Base-by-base conservation (phyloP, 2,329 filamentous ascomycete genomes). In the Pseudogymnoascus destructans region DNA sequence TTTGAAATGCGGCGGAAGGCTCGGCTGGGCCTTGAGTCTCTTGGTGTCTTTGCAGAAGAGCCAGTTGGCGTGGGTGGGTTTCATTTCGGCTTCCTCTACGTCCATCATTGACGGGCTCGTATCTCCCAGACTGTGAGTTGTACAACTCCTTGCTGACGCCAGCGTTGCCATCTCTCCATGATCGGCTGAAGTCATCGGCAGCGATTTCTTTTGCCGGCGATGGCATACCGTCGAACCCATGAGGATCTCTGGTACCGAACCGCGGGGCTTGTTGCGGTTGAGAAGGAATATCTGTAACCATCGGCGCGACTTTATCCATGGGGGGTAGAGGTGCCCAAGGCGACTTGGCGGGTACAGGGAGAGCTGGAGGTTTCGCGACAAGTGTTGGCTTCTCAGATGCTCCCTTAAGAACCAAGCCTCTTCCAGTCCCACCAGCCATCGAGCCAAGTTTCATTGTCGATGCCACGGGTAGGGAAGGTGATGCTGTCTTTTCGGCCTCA, bases 111-210 rank as follows among this genome's bases (percentile, higher is more conserved):
- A 91, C 92, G 13, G 91, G 90, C 69, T 97, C 92, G 65, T 95
- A 95, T 56, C 89, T 85, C 15, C 92, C 92, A 58, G 89, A 95
- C 58, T 95, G 87, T n/a, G 92, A 95, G 69, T 97, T 96, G 73
- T 84, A 97, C 0, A 97, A 76, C 70, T 97, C 91, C 59, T 87
- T 79, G 61, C 81, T 84, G 9, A 79, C 76, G 59, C 79, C 76
- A 0, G 75, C 68, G 33, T 78, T 76, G 4, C 84, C 80, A 61
- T 95, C 89, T 66, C 87, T 80, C 85, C 88, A 95, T 32, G 85
- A 82, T 62, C 93, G 81, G 69, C 86, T 95, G 67, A 96, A 97
- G 64, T 95, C 92, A 70, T 97, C 93, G 0, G 91, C 87, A 5
- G 90, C 89, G 62, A 96, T 95, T 69, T 97, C 91, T 67, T 89